Evolutionary conservation across 176 grass and related monocot genomes (phyloP), one percentile per base, ranked within the genome.

Genomic region (Oryza longistaminata): DNA sequence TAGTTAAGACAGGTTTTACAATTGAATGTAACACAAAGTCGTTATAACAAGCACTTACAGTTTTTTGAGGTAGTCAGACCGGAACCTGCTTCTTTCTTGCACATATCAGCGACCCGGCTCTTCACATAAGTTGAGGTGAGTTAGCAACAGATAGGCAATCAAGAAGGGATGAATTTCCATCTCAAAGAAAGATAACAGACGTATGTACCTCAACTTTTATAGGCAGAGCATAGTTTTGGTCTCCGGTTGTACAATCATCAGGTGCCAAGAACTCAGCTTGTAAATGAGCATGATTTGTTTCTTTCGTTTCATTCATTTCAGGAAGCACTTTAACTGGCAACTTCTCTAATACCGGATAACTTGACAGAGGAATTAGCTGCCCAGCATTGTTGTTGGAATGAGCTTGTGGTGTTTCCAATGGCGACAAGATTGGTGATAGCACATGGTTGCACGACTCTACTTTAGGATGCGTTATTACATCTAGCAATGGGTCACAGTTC

Each of bases 1-100:
- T 34, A 52, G 73, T 74, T 33, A 87, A 87, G 77, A 75, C 4
- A 81, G 24, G 60, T 65, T 73, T 74, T 4, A 75, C 64, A 58
- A 75, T 45, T 81, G 29, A 29, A 29, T 29, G 24, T 66, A 31
- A 61, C 10, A 14, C 3, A 66, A 46, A 66, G 21, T 7, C 19
- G 16, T 24, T 53, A 27, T 55, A 86, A 67, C n/a, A 35, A 61
- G 64, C 50, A 81, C 85, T 45, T 75, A 81, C 62, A 46, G 14
- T 34, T 75, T 35, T 2, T 5, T 3, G 62, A 67, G 35, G 29
- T 74, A 81, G 40, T 43, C 68, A 62, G 40, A 53, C 21, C 26
- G 72, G 26, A 52, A 53, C 42, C 31, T 68, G 22, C 25, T 76
- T 50, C 70, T 68, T 74, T n/a, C 3, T 43, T 69, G 37, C 9